These are phyloP conservation scores for Neurospora pannonica DNA, from an alignment of 495 filamentous ascomycete genomes.

Conservation along the genomic window DNA sequence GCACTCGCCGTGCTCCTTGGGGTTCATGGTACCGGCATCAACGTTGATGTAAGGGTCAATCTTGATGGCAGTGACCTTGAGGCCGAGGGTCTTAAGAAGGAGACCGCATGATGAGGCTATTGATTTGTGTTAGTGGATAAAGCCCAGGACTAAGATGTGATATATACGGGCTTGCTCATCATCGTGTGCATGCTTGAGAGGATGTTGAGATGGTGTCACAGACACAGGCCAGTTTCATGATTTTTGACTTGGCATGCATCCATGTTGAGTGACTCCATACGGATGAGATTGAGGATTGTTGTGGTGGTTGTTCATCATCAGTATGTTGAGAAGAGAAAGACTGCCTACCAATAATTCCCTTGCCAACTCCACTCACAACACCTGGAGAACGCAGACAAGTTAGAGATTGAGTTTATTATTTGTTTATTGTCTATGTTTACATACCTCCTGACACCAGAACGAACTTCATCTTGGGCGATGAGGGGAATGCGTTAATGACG, in stretches of 20 bases:
- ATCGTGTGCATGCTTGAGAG: not conserved
- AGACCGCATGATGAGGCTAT: slow-evolving; percentile 44
- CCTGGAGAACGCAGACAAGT: not conserved
- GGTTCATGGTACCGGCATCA: slow-evolving; percentile 65
- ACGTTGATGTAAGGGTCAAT: slow-evolving; percentile 82
- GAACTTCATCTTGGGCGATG: slow-evolving; percentile 60
- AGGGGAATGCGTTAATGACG: not conserved
- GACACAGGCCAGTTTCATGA: not conserved
- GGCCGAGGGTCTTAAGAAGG: slow-evolving; percentile 74
- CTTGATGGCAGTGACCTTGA: slow-evolving; percentile 40
- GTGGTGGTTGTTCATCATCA: slow-evolving; percentile 5
- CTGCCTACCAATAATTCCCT: slow-evolving; percentile 22
- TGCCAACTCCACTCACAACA: slow-evolving; percentile 17
- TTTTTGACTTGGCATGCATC: slow-evolving; percentile 2
- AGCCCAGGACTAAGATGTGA: slow-evolving; percentile 4
- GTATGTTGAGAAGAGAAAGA: slow-evolving; percentile 9
- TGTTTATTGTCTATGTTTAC: not conserved
- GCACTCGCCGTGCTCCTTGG: slow-evolving; percentile 48
- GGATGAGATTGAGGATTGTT: not conserved
- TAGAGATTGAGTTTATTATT: not conserved
- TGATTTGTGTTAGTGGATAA: not conserved
- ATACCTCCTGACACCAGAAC: slow-evolving; percentile 69
- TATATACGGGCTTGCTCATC: slow-evolving; percentile 3
- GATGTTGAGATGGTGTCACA: slow-evolving; percentile 1
- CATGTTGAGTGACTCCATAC: slow-evolving; percentile 6